Conservation (phyloP, 352 stramenopile genomes). For the Hyaloperonospora arabidopsidis region DNA sequence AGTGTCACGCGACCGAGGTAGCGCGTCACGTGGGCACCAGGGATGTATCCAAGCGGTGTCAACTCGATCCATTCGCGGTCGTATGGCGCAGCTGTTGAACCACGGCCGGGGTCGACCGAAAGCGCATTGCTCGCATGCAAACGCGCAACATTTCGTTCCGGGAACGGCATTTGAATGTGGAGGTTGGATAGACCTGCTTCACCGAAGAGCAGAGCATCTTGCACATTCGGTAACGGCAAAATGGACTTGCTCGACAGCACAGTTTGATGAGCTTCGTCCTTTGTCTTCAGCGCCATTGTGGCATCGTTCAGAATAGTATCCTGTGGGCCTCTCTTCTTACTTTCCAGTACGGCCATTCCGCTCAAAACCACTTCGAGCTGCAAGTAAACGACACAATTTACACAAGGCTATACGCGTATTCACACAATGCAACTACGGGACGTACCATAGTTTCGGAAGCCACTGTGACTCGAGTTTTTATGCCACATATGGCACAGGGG, state of each 20-base stretch:
- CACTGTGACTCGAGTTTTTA: conserved; percentile 67
- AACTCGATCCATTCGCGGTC: conserved; percentile 80
- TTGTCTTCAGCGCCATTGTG: conserved; percentile 30
- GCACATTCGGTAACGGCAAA: conserved; percentile 16
- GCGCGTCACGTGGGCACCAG: conserved; percentile 51
- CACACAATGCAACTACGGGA: not conserved
- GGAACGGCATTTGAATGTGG: conserved; percentile 39
- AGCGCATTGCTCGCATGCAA: conserved; percentile 19
- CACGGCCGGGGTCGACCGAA: conserved; percentile 7
- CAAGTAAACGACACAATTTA: conserved; percentile 1
- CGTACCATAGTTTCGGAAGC: conserved; percentile 77
- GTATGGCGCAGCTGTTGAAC: conserved; percentile 16
- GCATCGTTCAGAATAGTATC: conserved; percentile 45
- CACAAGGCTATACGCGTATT: not conserved
- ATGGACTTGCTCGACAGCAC: conserved; percentile 11
- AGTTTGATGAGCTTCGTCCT: conserved; percentile 19
- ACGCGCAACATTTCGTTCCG: conserved; percentile 34
- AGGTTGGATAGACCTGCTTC: conserved; percentile 21
- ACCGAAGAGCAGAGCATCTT: conserved; percentile 36
- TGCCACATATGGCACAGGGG: conserved; percentile 75
- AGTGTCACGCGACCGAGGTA: conserved; percentile 83
- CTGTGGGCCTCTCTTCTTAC: conserved; percentile 36
- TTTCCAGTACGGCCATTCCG: conserved; percentile 68
- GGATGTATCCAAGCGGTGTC: conserved; percentile 75
- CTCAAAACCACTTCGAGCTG: conserved; percentile 82